Percentiles rank a stretch among this genome's conserved stretches.
phyloP scores from a whole-genome alignment of 495 filamentous ascomycete genomes.

The Aspergillus incahuasiensis region DNA sequence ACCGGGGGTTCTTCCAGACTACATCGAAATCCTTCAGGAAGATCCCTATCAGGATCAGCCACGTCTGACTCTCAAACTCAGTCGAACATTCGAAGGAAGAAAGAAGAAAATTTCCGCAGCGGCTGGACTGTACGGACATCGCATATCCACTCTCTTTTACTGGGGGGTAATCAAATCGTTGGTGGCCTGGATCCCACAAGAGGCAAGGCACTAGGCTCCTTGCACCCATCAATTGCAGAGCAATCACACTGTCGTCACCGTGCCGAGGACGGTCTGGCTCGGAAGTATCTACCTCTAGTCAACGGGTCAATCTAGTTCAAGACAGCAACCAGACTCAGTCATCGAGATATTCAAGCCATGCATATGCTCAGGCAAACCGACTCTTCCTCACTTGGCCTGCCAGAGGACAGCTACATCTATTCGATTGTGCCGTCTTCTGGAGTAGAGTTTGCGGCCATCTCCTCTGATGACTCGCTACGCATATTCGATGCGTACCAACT shows the following conservation, averaged over 20 bases:
- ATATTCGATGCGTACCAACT: conserved; percentile 42
- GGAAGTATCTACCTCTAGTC: background rate
- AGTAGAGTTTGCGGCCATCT: conserved; percentile 44
- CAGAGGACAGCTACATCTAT: conserved; percentile 50
- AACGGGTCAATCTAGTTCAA: background rate
- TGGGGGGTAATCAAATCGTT: conserved; percentile 1
- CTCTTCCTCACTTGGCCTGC: conserved; percentile 42
- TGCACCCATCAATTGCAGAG: background rate
- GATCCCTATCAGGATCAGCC: conserved; percentile 13
- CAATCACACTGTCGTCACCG: background rate
- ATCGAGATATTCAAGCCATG: conserved; percentile 20
- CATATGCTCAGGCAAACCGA: conserved; percentile 35
- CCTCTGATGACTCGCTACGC: conserved; percentile 54
- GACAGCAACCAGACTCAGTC: background rate
- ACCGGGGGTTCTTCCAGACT: background rate
- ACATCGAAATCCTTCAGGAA: background rate
- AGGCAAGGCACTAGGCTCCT: background rate
- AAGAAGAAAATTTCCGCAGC: conserved; percentile 2
- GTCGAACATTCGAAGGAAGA: background rate
- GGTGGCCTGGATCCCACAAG: background rate
- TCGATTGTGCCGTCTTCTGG: conserved; percentile 33
- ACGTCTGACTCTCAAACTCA: conserved; percentile 5
- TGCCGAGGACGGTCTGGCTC: background rate
- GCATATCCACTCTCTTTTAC: conserved; percentile 1
- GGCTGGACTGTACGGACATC: conserved; percentile 1